Percentiles rank a stretch among this genome's conserved stretches.
These are phyloP conservation scores for Mallotus nudiflorus DNA, from an alignment of 345 rosid species.

Conservation along the genomic window DNA sequence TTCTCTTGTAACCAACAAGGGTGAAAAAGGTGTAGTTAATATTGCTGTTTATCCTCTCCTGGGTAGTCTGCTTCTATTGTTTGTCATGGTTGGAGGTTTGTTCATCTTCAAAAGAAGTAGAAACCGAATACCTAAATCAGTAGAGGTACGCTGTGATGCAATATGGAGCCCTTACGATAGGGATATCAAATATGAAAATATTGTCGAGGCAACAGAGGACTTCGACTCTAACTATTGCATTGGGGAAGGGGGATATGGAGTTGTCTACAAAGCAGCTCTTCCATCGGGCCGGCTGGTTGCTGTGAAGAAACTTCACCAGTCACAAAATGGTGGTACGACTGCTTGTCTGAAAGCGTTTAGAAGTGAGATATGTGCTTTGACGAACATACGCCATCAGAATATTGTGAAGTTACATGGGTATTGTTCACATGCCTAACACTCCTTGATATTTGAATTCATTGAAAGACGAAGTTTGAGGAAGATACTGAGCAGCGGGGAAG, in stretches of 20 bases:
- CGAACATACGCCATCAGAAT: constrained; percentile 14
- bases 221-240: neutral
- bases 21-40: neutral
- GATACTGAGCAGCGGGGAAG: neutral
- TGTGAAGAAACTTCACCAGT: constrained; percentile 13
- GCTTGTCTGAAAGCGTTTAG: constrained; percentile 3
- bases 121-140: neutral
- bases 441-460: constrained; percentile 14
- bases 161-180: neutral
- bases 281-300: constrained; percentile 14
- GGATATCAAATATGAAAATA: neutral
- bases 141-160: neutral
- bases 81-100: neutral
- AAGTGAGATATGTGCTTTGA: constrained; percentile 9
- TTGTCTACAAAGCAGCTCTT: constrained; percentile 9
- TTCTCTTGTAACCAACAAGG: neutral
- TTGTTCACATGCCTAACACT: constrained; percentile 2
- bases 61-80: neutral
- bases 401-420: constrained; percentile 14
- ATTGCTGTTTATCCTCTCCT: neutral
- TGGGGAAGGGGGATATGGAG: constrained; percentile 8
- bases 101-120: neutral
- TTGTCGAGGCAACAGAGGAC: neutral
- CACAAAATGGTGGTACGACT: neutral
- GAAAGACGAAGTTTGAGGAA: constrained; percentile 15